Evolutionary conservation across 192 early-diverging fungal species (phyloP).

Genomic region (Helicostylum pulchrum): DNA sequence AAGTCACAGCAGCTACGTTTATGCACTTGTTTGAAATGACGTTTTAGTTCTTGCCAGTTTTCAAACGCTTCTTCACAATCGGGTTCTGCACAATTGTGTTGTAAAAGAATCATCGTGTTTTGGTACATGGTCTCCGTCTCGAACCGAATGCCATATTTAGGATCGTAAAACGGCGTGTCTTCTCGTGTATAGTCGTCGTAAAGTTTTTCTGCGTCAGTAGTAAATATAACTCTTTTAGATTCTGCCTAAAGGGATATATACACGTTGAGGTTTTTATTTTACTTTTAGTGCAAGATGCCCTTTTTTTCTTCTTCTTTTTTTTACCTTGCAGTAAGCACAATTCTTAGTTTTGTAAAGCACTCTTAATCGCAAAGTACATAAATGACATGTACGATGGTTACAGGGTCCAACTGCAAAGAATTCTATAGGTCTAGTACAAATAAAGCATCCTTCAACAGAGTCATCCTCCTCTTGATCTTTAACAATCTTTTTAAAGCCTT

Average conservation of each 20-base stretch:
- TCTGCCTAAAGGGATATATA: constrained; percentile 56
- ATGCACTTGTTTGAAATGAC: constrained; percentile 78
- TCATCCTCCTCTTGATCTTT: constrained; percentile 25
- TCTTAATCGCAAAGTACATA: constrained; percentile 87
- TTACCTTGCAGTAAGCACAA: constrained; percentile 91
- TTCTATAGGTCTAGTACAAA: constrained; percentile 81
- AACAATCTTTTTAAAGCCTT: not conserved
- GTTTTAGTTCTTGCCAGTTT: constrained; percentile 80
- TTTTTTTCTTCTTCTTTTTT: constrained; percentile 8
- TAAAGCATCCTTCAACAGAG: constrained; percentile 67
- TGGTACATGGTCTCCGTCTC: constrained; percentile 74
- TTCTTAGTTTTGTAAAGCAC: constrained; percentile 82
- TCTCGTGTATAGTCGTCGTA: constrained; percentile 51
- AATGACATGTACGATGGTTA: constrained; percentile 91
- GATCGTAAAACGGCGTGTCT: constrained; percentile 60
- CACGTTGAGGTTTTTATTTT: not conserved
- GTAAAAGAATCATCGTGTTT: constrained; percentile 65
- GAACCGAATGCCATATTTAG: constrained; percentile 69
- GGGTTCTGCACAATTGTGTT: constrained; percentile 86
- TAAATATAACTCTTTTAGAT: constrained; percentile 74
- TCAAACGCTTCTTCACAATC: constrained; percentile 70
- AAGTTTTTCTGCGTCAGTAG: constrained; percentile 54
- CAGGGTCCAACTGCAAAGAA: constrained; percentile 85
- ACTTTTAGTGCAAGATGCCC: no score
- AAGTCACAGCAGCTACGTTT: constrained; percentile 76